Conservation (phyloP, 2,329 filamentous ascomycete species). For the Colletotrichum sp. region DNA sequence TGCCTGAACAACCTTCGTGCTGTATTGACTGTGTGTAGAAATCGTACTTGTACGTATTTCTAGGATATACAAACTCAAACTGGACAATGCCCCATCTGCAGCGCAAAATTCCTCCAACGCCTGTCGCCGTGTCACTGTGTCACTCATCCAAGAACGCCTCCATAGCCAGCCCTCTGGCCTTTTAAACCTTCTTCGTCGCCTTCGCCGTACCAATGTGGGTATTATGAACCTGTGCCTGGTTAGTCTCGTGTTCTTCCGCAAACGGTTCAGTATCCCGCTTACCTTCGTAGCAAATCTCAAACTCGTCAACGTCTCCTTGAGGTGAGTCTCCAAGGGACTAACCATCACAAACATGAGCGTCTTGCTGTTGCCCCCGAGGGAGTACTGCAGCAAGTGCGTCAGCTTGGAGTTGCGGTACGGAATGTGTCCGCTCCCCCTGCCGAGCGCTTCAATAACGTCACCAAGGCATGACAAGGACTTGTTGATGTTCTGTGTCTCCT, state of each 20-base stretch:
- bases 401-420: constrained; percentile 97
- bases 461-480: constrained; percentile 90
- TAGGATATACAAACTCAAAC: constrained; percentile 22
- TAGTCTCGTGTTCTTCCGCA: background rate
- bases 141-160: constrained; percentile 15
- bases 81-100: constrained; percentile 8
- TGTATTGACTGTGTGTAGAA: constrained; percentile 21
- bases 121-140: background rate
- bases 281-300: constrained; percentile 96
- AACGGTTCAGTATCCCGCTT: constrained; percentile 26
- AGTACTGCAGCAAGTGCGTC: constrained; percentile 94
- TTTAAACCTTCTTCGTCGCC: constrained; percentile 63
- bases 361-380: constrained; percentile 92
- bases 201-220: constrained; percentile 92
- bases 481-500: constrained; percentile 98
- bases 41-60: constrained; percentile 23
- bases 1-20: background rate
- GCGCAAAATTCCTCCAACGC: constrained; percentile 11
- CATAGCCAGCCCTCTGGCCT: background rate
- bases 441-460: constrained; percentile 94
- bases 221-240: constrained; percentile 70
- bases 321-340: constrained; percentile 85
- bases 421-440: constrained; percentile 81
- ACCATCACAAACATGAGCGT: constrained; percentile 99
- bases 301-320: constrained; percentile 92